phyloP scores from a whole-genome alignment of 331 rosid species.

The Pyracantha coccinea region DNA sequence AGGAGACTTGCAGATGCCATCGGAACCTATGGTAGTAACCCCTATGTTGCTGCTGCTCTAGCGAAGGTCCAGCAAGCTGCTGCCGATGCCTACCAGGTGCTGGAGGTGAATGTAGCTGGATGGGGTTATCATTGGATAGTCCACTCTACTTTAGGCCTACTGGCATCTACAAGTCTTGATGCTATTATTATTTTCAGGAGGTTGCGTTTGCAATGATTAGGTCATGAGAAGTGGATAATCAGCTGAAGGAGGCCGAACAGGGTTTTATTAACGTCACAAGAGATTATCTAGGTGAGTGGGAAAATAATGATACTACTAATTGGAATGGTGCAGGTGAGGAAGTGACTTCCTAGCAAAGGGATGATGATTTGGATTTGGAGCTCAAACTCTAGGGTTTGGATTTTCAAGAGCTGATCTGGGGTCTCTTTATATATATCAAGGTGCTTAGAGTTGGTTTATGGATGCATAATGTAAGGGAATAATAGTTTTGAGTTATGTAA shows the following conservation, averaged over 20 bases:
- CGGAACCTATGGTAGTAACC: background rate
- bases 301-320: background rate
- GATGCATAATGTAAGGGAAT: too few relatives aligned
- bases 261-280: background rate
- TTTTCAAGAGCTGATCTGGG: background rate
- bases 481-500: too few relatives aligned
- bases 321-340: background rate
- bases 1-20: background rate
- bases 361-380: background rate
- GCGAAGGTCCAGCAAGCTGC: too few relatives aligned
- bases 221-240: background rate
- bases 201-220: background rate
- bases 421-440: too few relatives aligned
- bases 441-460: too few relatives aligned
- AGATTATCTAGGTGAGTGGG: background rate
- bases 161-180: background rate
- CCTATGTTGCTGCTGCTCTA: background rate
- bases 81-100: background rate
- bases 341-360: background rate
- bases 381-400: constrained; percentile 7
- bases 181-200: background rate
- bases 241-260: background rate
- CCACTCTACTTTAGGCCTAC: background rate
- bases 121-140: background rate
- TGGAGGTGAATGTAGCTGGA: background rate